These are phyloP conservation scores for Aspergillus fijiensis DNA, from an alignment of 2,329 filamentous ascomycete genomes.

Conservation along the genomic window DNA sequence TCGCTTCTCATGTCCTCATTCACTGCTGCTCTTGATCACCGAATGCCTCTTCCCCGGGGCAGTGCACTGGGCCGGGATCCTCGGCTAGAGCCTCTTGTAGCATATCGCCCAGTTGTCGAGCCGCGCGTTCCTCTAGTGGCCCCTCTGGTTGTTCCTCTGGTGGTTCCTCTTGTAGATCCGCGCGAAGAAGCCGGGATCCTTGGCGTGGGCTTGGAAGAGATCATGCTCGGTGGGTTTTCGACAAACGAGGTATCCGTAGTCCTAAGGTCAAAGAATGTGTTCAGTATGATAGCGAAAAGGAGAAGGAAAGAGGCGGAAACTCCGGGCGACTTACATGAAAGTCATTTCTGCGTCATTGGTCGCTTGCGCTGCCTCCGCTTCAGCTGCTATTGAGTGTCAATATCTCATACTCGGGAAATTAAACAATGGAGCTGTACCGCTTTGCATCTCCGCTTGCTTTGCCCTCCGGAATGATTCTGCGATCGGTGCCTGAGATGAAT, in stretches of 20 bases:
- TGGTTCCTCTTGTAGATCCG: slow-evolving; percentile 22
- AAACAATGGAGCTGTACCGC: slow-evolving; percentile 32
- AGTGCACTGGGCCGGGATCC: slow-evolving; percentile 38
- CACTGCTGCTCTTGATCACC: slow-evolving; percentile 25
- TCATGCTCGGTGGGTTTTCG: slow-evolving; percentile 67
- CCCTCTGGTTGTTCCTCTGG: slow-evolving; percentile 5
- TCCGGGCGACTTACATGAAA: slow-evolving; percentile 64
- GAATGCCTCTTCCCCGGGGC: slow-evolving; percentile 41
- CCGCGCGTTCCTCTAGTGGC: slow-evolving; percentile 20
- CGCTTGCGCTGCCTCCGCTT: slow-evolving; percentile 31
- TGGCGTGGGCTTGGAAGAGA: slow-evolving; percentile 48
- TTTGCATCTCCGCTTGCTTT: slow-evolving; percentile 57
- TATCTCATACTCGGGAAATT: background rate
- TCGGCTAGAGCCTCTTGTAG: slow-evolving; percentile 37
- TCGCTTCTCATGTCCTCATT: background rate
- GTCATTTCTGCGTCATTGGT: slow-evolving; percentile 69
- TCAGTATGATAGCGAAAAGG: slow-evolving; percentile 6
- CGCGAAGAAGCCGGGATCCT: slow-evolving; percentile 30
- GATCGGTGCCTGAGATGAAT: slow-evolving; percentile 66
- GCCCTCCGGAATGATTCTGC: slow-evolving; percentile 75
- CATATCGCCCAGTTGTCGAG: slow-evolving; percentile 33
- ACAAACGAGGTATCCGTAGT: slow-evolving; percentile 91
- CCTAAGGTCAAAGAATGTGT: slow-evolving; percentile 47
- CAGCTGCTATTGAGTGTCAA: slow-evolving; percentile 25
- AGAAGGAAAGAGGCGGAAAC: background rate